These are phyloP conservation scores for Sclerotinia borealis DNA, from an alignment of 2,329 filamentous ascomycete species.

Conservation along the genomic window DNA sequence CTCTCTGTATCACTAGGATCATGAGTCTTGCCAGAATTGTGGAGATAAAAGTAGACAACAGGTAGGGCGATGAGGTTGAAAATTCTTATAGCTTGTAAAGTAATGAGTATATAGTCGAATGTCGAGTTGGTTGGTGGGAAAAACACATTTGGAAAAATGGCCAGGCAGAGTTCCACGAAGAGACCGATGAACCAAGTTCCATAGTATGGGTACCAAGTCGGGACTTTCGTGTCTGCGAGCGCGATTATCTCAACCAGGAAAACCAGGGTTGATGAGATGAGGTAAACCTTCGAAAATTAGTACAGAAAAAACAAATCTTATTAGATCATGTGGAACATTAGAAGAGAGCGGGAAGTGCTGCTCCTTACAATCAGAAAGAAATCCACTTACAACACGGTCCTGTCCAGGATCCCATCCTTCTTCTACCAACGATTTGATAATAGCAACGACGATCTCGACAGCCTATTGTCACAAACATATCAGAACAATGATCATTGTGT, in stretches of 20 bases:
- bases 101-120: constrained; percentile 24
- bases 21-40: constrained; percentile 29
- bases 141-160: constrained; percentile 33
- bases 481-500: background rate
- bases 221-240: constrained; percentile 44
- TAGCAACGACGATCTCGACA: constrained; percentile 27
- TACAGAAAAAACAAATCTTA: background rate
- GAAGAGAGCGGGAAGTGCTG: background rate
- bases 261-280: constrained; percentile 56
- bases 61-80: constrained; percentile 33
- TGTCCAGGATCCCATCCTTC: constrained; percentile 25
- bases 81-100: constrained; percentile 28
- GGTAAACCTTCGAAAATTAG: constrained; percentile 40
- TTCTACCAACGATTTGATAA: constrained; percentile 22
- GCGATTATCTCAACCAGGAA: constrained; percentile 55
- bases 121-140: constrained; percentile 16
- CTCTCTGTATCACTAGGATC: constrained; percentile 47
- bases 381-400: constrained; percentile 28
- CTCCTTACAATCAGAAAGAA: background rate
- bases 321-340: too few species aligned
- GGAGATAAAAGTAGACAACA: constrained; percentile 30
- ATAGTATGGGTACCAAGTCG: constrained; percentile 57
- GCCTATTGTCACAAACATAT: constrained; percentile 33
- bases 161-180: constrained; percentile 46
- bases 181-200: constrained; percentile 57